phyloP scores from a whole-genome alignment of 257 asterid genomes.

The Linderniella brevidens region DNA sequence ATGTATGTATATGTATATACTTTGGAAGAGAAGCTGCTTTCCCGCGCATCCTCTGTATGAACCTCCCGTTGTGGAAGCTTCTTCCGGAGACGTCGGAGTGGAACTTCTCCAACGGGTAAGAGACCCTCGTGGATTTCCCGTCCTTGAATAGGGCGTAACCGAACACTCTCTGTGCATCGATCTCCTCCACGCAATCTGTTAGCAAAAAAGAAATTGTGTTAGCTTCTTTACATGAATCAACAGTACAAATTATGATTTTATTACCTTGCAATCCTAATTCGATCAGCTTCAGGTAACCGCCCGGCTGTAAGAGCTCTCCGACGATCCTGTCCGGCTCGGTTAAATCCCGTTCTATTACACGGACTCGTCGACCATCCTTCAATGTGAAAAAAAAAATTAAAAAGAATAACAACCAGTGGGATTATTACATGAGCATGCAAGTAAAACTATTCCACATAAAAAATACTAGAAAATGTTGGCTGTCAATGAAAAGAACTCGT shows the following conservation, averaged over 20 bases:
- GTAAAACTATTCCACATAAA: too few relatives aligned
- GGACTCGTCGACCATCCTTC: slow-evolving; percentile 81
- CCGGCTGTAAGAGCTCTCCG: slow-evolving; percentile 91
- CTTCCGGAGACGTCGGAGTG: slow-evolving; percentile 78
- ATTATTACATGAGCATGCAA: too few relatives aligned
- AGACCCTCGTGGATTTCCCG: slow-evolving; percentile 58
- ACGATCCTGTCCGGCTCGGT: slow-evolving; percentile 84
- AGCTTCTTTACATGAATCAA: too few relatives aligned
- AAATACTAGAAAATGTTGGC: too few relatives aligned
- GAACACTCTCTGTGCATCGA: slow-evolving; percentile 82
- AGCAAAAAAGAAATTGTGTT: not conserved
- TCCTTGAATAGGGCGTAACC: slow-evolving; percentile 92
- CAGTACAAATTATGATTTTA: slow-evolving; percentile 1
- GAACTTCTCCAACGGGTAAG: slow-evolving; percentile 78
- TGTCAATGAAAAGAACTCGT: too few relatives aligned
- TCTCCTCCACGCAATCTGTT: slow-evolving; percentile 69
- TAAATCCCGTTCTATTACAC: slow-evolving; percentile 78
- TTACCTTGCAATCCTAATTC: slow-evolving; percentile 79
- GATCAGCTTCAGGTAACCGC: slow-evolving; percentile 76
- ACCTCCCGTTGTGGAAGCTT: slow-evolving; percentile 91
- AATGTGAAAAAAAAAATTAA: too few relatives aligned
- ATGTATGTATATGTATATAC: slow-evolving; percentile 17
- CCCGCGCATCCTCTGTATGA: slow-evolving; percentile 74
- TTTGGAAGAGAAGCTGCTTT: slow-evolving; percentile 80
- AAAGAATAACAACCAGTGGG: not conserved